Base-by-base conservation (phyloP, 164 flowering plant genomes). In the Cinnamomum chago region DNA sequence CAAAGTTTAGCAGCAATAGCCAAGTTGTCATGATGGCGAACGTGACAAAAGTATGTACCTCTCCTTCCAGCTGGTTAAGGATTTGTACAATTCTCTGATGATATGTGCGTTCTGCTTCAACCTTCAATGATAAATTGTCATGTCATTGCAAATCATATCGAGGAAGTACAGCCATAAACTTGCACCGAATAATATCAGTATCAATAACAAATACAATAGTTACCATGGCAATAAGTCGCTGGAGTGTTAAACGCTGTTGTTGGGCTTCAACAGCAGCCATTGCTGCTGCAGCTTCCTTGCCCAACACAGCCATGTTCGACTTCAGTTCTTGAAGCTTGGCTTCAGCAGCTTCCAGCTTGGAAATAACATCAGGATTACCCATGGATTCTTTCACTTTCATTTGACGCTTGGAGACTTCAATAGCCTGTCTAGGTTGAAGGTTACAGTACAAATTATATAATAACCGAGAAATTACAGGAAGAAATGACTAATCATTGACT, bases 261-360 rank as follows among this genome's bases (percentile, higher is more conserved):
- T 95, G 99, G 67, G 88, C 90, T 86, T 95, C 99, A 58, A 95
- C 98, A 79, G 97, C 94, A 78, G 95, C 85, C 98, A 95, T 93
- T 70, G 99, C 92, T 28, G 98, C 89, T 15, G 88, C 82, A 78
- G 99, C 99, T 86, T 95, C 99, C 85, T 92, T 95, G 67, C 98
- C 97, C 82, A 93, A 81, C 67, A 79, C 82, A 74, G 84, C 84
- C 87, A 88, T 83, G 82, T 90, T 92, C 65, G 92, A 88, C 79
- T 90, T 93, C 60, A 95, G 86, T 60, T 95, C 98, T 24, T 86
- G 92, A 76, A 93, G 91, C 83, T 89, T 91, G 50, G 84, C 68
- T 83, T 95, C 98, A 3, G 95, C 89, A 76, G 91, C 84, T 83
- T 95, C 98, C 71, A 92, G 82, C 82, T 90, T 95, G 76, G 80